These are phyloP conservation scores for Russula foetens DNA, from an alignment of 768 basidiomycete genomes.

Conservation along the genomic window DNA sequence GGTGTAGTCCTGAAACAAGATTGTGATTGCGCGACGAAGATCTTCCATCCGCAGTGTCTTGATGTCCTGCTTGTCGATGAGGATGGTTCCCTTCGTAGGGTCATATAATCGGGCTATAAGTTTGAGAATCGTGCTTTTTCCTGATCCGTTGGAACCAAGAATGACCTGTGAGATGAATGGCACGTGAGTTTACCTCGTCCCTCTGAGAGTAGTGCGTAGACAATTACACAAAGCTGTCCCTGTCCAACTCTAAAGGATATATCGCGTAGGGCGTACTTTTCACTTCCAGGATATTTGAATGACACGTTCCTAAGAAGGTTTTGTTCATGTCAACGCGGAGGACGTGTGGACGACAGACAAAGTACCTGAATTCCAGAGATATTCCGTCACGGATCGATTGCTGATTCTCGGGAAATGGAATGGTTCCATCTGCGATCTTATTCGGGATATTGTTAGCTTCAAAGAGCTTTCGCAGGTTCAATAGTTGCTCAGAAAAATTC, in stretches of 20 bases:
- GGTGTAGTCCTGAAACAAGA: conserved; percentile 77
- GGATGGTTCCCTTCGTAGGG: conserved; percentile 54
- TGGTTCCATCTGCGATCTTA: conserved; percentile 42
- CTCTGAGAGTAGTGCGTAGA: too few species aligned
- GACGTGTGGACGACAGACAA: neutral
- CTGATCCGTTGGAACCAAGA: conserved; percentile 72
- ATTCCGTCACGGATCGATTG: conserved; percentile 25
- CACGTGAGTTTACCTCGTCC: too few species aligned
- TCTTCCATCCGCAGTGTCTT: conserved; percentile 50
- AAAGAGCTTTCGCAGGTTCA: conserved; percentile 51
- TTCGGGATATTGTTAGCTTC: conserved; percentile 55
- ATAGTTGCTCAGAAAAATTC: conserved; percentile 46
- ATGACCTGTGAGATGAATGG: conserved; percentile 42
- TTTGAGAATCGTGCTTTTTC: conserved; percentile 74
- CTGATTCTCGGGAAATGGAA: conserved; percentile 29
- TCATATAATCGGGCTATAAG: conserved; percentile 67
- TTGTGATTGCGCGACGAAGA: conserved; percentile 54
- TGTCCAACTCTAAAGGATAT: conserved; percentile 62
- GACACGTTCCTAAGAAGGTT: conserved; percentile 47
- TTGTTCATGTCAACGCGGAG: conserved; percentile 6
- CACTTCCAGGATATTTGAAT: conserved; percentile 55
- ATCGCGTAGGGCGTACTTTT: conserved; percentile 44
- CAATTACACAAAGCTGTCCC: conserved; percentile 63
- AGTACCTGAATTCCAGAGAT: conserved; percentile 53
- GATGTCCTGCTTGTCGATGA: conserved; percentile 57